Percentiles rank a stretch among this genome's conserved stretches.
These are phyloP conservation scores for Pholiota adiposa DNA, from an alignment of 1,284 basidiomycete species.

Conservation along the genomic window DNA sequence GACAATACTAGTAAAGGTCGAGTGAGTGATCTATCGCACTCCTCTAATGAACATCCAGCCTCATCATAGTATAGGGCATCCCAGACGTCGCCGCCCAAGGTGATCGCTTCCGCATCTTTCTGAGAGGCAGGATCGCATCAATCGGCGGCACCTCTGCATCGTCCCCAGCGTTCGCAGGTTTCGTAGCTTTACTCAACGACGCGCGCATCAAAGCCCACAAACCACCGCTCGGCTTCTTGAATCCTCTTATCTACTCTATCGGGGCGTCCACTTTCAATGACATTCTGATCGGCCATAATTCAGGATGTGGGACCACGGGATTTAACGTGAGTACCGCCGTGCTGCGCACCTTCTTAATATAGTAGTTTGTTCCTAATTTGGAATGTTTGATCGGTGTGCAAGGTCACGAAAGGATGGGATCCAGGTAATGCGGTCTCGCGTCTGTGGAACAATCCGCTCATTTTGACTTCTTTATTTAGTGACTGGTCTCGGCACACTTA, in stretches of 20 bases:
- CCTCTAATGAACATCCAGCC: conserved; percentile 4
- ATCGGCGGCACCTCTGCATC: conserved; percentile 64
- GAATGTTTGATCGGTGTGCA: conserved; percentile 1
- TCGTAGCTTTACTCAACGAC: conserved; percentile 69
- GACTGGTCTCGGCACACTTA: conserved; percentile 55
- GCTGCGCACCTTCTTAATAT: conserved; percentile 2
- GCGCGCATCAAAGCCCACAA: conserved; percentile 50
- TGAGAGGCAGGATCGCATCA: conserved; percentile 35
- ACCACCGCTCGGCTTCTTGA: conserved; percentile 61
- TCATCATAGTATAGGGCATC: conserved; percentile 39
- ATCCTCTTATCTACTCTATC: conserved; percentile 57
- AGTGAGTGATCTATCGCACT: conserved; percentile 22
- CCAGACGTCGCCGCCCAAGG: conserved; percentile 68
- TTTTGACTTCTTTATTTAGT: too few species aligned
- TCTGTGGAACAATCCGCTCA: too few species aligned
- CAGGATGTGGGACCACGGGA: conserved; percentile 58
- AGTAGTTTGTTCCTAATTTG: conserved; percentile 10
- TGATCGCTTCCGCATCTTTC: conserved; percentile 48
- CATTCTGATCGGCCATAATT: conserved; percentile 55
- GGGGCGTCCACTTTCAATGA: conserved; percentile 52
- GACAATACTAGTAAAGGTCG: conserved; percentile 29
- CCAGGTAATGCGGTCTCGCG: conserved; percentile 34
- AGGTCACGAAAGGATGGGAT: conserved; percentile 54
- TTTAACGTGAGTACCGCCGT: conserved; percentile 43
- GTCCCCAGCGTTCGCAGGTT: conserved; percentile 57